Evolutionary conservation across 2,329 filamentous ascomycete species (phyloP).

Genomic region (Xylaria sp.): DNA sequence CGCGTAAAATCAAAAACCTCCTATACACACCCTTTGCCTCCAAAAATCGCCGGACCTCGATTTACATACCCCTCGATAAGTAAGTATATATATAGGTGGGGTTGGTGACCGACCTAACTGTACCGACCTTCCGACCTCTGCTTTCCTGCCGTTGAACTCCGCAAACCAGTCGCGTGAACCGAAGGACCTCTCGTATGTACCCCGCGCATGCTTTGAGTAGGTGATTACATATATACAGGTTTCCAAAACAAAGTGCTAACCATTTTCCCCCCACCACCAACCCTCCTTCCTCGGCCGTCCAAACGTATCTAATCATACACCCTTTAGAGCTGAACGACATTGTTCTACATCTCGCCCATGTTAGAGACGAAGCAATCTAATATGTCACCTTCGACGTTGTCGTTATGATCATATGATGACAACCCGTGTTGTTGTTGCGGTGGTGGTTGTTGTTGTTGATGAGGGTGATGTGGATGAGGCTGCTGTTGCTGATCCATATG

Average conservation of each 20-base stretch:
- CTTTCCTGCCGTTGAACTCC: slow-evolving; percentile 23
- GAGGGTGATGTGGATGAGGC: background rate
- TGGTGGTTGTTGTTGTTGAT: slow-evolving; percentile 16
- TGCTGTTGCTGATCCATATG: slow-evolving; percentile 30
- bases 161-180: slow-evolving; percentile 9
- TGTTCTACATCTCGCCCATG: slow-evolving; percentile 33
- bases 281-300: background rate
- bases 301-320: background rate
- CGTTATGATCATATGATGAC: slow-evolving; percentile 20
- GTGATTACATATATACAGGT: slow-evolving; percentile 31
- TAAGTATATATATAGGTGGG: background rate
- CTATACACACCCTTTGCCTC: background rate
- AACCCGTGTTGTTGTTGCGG: slow-evolving; percentile 18
- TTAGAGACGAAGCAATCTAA: slow-evolving; percentile 37
- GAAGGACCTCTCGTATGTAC: slow-evolving; percentile 4
- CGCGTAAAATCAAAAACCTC: background rate
- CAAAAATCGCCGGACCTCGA: background rate
- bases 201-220: slow-evolving; percentile 13
- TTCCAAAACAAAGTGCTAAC: background rate
- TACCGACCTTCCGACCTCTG: background rate
- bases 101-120: background rate
- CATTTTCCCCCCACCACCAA: background rate
- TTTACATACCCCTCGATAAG: background rate
- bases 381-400: slow-evolving; percentile 25
- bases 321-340: background rate